Conservation (phyloP, 148 eudicot genomes). For the Rhododendron mucronatum region DNA sequence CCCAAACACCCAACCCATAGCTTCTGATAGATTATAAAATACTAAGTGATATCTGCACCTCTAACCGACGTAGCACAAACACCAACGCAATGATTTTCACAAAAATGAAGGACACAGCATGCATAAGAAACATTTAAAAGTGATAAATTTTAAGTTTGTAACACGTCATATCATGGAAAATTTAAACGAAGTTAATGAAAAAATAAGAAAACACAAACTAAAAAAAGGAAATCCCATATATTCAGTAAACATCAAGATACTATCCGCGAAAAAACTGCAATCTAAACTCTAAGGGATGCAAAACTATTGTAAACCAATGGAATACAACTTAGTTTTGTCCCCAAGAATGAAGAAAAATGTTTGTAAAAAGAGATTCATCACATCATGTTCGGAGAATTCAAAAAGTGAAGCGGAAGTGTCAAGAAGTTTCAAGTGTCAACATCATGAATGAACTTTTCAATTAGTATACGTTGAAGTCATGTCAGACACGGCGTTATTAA, state of each 20-base stretch:
- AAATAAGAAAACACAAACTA: background rate
- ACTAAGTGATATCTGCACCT: background rate
- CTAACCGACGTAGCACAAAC: background rate
- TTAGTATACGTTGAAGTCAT: background rate
- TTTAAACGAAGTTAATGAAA: background rate
- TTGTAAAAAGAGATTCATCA: background rate
- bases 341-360: background rate
- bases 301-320: background rate
- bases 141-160: background rate
- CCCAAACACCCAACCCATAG: background rate
- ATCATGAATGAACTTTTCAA: background rate
- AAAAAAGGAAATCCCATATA: background rate
- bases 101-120: background rate
- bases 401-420: background rate
- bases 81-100: background rate
- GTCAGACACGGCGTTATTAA: background rate
- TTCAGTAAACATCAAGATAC: background rate
- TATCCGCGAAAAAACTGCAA: background rate
- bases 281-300: background rate
- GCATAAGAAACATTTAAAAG: background rate
- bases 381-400: background rate
- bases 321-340: background rate
- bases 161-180: background rate
- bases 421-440: background rate
- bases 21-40: background rate